Percentiles rank a stretch among this genome's conserved stretches.
Evolutionary conservation across 768 basidiomycete genomes (phyloP).

Genomic region (Saitozyma sp.): DNA sequence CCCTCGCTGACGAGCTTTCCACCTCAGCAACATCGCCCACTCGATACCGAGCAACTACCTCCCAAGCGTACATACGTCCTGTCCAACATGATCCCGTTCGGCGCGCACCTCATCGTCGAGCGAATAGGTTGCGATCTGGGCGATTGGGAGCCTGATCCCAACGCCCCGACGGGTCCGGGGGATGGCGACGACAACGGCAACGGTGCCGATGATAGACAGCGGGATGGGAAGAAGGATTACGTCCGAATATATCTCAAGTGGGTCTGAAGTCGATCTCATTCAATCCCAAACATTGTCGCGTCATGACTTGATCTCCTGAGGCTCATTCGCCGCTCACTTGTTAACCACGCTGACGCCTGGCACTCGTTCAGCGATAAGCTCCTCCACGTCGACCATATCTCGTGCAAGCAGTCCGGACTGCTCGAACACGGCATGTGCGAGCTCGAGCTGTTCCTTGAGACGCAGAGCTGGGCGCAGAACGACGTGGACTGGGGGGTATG

Average conservation of each 20-base stretch:
- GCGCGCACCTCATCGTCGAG: conserved; percentile 72
- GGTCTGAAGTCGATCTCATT: conserved; percentile 2
- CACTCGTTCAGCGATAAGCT: conserved; percentile 47
- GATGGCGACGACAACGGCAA: conserved; percentile 2
- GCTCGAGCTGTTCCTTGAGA: conserved; percentile 66
- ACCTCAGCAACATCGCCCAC: conserved; percentile 29
- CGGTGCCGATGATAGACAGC: conserved; percentile 53
- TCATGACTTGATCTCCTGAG: neutral
- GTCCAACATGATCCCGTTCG: conserved; percentile 68
- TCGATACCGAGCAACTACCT: conserved; percentile 21
- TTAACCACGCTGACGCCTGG: conserved; percentile 31
- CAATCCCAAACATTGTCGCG: neutral
- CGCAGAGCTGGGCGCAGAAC: conserved; percentile 67
- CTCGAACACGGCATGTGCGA: conserved; percentile 62
- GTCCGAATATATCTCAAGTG: conserved; percentile 74
- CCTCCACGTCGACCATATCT: conserved; percentile 30
- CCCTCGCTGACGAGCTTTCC: conserved; percentile 9
- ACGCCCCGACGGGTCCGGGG: conserved; percentile 5
- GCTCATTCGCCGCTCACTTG: neutral
- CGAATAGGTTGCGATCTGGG: conserved; percentile 55
- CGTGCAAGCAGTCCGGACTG: conserved; percentile 42
- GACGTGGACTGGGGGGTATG: conserved; percentile 66
- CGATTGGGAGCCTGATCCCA: conserved; percentile 48
- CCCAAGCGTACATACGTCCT: conserved; percentile 29
- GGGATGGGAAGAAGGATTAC: conserved; percentile 54